Percentiles rank a stretch among this genome's conserved stretches.
These are phyloP conservation scores for Talaromyces sp. DNA, from an alignment of 2,329 filamentous ascomycete genomes.

Conservation along the genomic window DNA sequence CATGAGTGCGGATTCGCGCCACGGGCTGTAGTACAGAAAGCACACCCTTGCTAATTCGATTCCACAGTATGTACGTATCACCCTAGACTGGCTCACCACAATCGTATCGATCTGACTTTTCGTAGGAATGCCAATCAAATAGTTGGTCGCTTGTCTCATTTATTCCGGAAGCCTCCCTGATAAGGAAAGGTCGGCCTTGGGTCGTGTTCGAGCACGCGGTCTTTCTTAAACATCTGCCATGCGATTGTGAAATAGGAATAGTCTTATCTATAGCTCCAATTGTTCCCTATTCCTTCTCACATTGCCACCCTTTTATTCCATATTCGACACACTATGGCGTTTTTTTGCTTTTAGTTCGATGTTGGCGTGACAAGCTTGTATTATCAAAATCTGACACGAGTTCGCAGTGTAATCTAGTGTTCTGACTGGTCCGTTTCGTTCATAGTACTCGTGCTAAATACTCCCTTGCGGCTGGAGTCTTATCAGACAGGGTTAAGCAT, in stretches of 20 bases:
- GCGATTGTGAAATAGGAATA: neutral
- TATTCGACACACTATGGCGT: slow-evolving; percentile 1
- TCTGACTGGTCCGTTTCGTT: neutral
- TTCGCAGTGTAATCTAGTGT: neutral
- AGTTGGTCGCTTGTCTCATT: neutral
- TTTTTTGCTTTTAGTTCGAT: neutral
- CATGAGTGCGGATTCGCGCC: neutral
- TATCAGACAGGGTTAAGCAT: neutral
- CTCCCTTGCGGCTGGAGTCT: slow-evolving; percentile 10
- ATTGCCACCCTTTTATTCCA: slow-evolving; percentile 1
- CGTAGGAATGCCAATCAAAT: neutral
- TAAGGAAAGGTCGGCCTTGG: neutral
- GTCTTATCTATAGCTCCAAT: slow-evolving; percentile 7
- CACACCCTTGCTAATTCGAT: neutral
- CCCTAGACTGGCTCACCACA: neutral
- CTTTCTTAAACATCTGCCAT: neutral
- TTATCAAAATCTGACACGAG: neutral
- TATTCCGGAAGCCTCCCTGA: slow-evolving; percentile 7
- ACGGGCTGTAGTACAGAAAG: neutral
- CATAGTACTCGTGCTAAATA: neutral
- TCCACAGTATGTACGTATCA: neutral
- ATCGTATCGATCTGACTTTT: neutral
- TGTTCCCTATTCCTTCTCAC: neutral
- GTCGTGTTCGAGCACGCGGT: neutral
- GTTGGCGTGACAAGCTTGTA: neutral